Percentiles rank a stretch among this genome's conserved stretches.
These are phyloP conservation scores for Zychaea mexicana DNA, from an alignment of 371 early-diverging fungal species.

Conservation along the genomic window DNA sequence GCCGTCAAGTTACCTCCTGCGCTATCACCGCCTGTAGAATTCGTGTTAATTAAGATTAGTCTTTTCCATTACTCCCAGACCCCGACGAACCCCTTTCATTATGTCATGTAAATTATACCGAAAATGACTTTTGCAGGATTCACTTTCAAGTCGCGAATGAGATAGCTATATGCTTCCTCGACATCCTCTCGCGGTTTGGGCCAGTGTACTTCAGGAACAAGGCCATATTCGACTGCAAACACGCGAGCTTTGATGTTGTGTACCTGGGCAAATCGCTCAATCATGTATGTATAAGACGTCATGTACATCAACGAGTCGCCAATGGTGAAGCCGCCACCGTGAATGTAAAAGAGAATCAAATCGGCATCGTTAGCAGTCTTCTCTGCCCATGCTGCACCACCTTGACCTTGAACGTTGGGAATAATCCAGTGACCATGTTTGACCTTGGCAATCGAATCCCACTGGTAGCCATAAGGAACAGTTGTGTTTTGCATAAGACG, in stretches of 20 bases:
- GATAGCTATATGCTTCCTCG: slow-evolving; percentile 28
- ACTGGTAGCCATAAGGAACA: slow-evolving; percentile 16
- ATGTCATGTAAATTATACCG: slow-evolving; percentile 19
- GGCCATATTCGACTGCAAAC: slow-evolving; percentile 29
- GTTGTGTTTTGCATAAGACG: background rate
- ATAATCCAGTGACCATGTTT: slow-evolving; percentile 27
- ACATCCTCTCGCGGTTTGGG: slow-evolving; percentile 21
- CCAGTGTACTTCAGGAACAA: slow-evolving; percentile 20
- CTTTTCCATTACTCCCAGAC: background rate
- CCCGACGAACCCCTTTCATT: background rate
- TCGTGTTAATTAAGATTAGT: background rate
- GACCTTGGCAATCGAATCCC: slow-evolving; percentile 17
- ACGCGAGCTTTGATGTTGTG: slow-evolving; percentile 26
- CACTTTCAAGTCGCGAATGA: slow-evolving; percentile 28
- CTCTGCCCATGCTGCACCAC: slow-evolving; percentile 14
- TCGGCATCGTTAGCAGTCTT: slow-evolving; percentile 21
- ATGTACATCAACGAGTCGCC: slow-evolving; percentile 32
- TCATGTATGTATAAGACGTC: slow-evolving; percentile 25
- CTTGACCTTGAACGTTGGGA: slow-evolving; percentile 3
- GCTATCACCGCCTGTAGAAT: slow-evolving; percentile 34
- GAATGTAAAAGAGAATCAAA: slow-evolving; percentile 32
- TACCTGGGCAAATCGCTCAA: slow-evolving; percentile 21
- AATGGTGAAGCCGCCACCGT: slow-evolving; percentile 23
- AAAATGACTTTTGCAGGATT: slow-evolving; percentile 30
- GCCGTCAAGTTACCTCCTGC: slow-evolving; percentile 42